These are phyloP conservation scores for Trichosporon coremiiforme DNA, from an alignment of 1,284 basidiomycete species.

Conservation along the genomic window DNA sequence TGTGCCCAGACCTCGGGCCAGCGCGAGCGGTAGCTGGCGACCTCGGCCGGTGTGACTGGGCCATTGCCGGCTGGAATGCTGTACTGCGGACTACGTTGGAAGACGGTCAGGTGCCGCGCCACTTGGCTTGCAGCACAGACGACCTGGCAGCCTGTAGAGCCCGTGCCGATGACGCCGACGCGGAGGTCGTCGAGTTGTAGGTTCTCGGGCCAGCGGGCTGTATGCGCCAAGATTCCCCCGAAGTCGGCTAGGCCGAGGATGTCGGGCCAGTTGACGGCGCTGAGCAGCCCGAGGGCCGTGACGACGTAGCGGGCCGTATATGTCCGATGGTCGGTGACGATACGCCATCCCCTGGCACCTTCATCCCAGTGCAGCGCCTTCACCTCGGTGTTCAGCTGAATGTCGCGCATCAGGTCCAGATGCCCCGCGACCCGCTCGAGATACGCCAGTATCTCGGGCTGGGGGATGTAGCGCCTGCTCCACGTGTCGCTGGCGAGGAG, in stretches of 20 bases:
- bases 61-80: slow-evolving; percentile 25
- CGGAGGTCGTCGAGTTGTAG: slow-evolving; percentile 18
- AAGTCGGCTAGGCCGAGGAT: slow-evolving; percentile 25
- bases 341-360: background rate
- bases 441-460: slow-evolving; percentile 42
- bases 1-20: slow-evolving; percentile 23
- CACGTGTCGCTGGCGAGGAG: slow-evolving; percentile 30
- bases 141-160: slow-evolving; percentile 26
- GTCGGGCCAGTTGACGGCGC: slow-evolving; percentile 33
- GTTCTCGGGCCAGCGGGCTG: slow-evolving; percentile 25
- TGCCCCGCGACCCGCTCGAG: slow-evolving; percentile 33
- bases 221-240: slow-evolving; percentile 24
- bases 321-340: background rate
- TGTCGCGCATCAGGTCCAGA: slow-evolving; percentile 35
- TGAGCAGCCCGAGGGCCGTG: slow-evolving; percentile 27
- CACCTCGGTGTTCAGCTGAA: slow-evolving; percentile 33
- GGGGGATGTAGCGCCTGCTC: slow-evolving; percentile 38
- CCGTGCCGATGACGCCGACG: slow-evolving; percentile 23
- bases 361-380: slow-evolving; percentile 20
- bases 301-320: slow-evolving; percentile 36
- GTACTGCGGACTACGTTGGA: slow-evolving; percentile 31
- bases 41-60: slow-evolving; percentile 9
- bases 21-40: background rate
- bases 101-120: slow-evolving; percentile 22
- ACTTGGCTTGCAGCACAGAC: slow-evolving; percentile 19